These are phyloP conservation scores for Pseudopyrenochaeta lycopersici DNA, from an alignment of 2,329 filamentous ascomycete species.

Conservation along the genomic window DNA sequence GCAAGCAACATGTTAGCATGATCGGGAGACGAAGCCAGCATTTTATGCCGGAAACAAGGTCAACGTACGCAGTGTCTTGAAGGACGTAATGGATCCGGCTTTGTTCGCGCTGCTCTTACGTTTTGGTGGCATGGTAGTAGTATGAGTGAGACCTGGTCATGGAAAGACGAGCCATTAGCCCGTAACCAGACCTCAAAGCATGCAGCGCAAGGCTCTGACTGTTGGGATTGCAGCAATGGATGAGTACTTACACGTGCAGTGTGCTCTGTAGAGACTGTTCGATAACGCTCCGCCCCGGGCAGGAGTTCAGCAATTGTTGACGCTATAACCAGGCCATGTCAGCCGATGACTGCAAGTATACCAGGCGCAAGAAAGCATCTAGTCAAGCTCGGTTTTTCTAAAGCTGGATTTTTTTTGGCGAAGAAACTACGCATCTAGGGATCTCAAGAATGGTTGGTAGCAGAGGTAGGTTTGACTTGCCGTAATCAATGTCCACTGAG, in stretches of 20 bases:
- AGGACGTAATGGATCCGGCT: slow-evolving; percentile 18
- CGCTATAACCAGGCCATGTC: slow-evolving; percentile 28
- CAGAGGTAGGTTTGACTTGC: slow-evolving; percentile 30
- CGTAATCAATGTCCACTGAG: slow-evolving; percentile 21
- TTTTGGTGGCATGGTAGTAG: slow-evolving; percentile 43
- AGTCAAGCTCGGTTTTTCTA: background rate
- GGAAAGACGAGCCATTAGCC: slow-evolving; percentile 27
- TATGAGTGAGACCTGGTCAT: slow-evolving; percentile 10
- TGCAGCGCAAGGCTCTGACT: slow-evolving; percentile 1
- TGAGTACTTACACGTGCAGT: slow-evolving; percentile 20
- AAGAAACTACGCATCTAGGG: background rate
- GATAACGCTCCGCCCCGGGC: background rate
- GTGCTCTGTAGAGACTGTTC: background rate
- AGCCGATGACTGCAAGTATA: slow-evolving; percentile 14
- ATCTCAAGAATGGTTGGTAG: slow-evolving; percentile 6
- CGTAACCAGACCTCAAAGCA: slow-evolving; percentile 12
- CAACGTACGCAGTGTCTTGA: slow-evolving; percentile 32
- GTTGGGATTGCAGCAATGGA: background rate
- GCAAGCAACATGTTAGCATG: slow-evolving; percentile 41
- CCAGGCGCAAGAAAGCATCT: slow-evolving; percentile 5
- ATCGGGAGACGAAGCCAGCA: slow-evolving; percentile 22
- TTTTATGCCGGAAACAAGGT: slow-evolving; percentile 10
- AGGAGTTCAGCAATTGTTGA: slow-evolving; percentile 2
- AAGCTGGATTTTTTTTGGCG: background rate
- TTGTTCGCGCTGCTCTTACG: slow-evolving; percentile 40